Base-by-base conservation (phyloP, 768 basidiomycete species). In the Suillus plorans region DNA sequence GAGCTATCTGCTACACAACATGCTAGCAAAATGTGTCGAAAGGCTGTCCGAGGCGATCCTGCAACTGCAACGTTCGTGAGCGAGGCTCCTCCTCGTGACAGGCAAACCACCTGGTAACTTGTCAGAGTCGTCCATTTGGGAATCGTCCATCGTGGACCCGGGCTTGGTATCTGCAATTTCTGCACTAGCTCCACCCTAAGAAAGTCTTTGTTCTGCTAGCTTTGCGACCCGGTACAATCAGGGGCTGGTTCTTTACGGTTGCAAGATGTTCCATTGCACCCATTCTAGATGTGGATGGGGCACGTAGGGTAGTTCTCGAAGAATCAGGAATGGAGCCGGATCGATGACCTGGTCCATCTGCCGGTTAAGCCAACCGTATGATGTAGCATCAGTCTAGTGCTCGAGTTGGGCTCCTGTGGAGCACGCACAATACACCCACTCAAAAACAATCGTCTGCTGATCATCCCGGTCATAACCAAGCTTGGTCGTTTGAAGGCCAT, bases 181-280 rank as follows among this genome's bases (percentile, higher is more conserved):
- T 55, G 34, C 12, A 10, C 9, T n/a, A 20, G 36, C 12, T 56
- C 55, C 34, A 57, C 25, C 16, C 9, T 58, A 58, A 22, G 34
- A 22, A 58, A 0, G 57, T 14, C 34, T 13, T 36, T 5, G 25
- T 12, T 41, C 39, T 28, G 16, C 5, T 58, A 31, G 28, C 28
- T 31, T 18, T 58, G 25, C 39, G 39, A 18, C 57, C 57, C 25
- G 25, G 57, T 16, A 41, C 25, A 58, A 28, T 39, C 25, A 58
- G 57, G 20, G 57, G 57, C 18, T 25, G 39, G 22, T 58, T 58
- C 39, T 28, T 58, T 3, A 14, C 18, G 2, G 16, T 7, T 18
- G 25, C 57, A 41, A 58, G 57, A 14, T 39, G 57, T 9, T 22
- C 39, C 57, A 41, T 28, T 41, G 57, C 57, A 58, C 57, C 57